These are phyloP conservation scores for Sapria himalayana DNA, from an alignment of 345 rosid genomes.

Conservation along the genomic window DNA sequence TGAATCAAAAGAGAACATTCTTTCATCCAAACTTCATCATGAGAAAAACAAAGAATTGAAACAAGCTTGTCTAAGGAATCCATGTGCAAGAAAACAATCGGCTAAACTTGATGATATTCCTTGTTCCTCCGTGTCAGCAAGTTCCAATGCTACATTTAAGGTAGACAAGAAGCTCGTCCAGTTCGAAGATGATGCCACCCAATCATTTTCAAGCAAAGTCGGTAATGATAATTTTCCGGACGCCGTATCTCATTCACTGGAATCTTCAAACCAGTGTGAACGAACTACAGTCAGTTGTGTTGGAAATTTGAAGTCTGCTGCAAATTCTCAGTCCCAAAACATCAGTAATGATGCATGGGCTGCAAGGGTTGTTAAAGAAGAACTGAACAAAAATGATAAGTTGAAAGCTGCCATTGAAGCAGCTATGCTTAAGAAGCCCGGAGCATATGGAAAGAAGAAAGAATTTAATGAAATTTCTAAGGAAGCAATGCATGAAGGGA, in stretches of 20 bases:
- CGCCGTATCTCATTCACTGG: constrained; percentile 26
- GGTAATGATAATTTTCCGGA: constrained; percentile 29
- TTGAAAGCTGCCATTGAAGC: constrained; percentile 71
- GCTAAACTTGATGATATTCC: constrained; percentile 17
- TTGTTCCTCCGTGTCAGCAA: constrained; percentile 10
- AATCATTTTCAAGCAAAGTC: constrained; percentile 23
- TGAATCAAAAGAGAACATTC: constrained; percentile 38
- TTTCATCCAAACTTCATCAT: constrained; percentile 26
- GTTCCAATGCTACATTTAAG: constrained; percentile 22
- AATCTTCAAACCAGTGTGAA: constrained; percentile 35
- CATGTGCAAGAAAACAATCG: constrained; percentile 24
- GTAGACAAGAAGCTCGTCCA: constrained; percentile 35
- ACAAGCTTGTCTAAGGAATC: constrained; percentile 30
- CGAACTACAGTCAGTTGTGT: constrained; percentile 27
- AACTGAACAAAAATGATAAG: constrained; percentile 29
- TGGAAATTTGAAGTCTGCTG: constrained; percentile 25
- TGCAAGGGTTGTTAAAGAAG: constrained; percentile 28
- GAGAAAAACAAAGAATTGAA: constrained; percentile 41
- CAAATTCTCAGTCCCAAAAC: constrained; percentile 15
- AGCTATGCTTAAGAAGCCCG: constrained; percentile 58
- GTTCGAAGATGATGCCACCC: constrained; percentile 20
- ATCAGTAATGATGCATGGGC: constrained; percentile 27
- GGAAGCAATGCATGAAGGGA: constrained; percentile 30
- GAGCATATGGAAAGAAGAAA: constrained; percentile 36
- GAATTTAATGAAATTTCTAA: constrained; percentile 23